These are phyloP conservation scores for Lachnellula suecica DNA, from an alignment of 2,329 filamentous ascomycete species.

Conservation along the genomic window DNA sequence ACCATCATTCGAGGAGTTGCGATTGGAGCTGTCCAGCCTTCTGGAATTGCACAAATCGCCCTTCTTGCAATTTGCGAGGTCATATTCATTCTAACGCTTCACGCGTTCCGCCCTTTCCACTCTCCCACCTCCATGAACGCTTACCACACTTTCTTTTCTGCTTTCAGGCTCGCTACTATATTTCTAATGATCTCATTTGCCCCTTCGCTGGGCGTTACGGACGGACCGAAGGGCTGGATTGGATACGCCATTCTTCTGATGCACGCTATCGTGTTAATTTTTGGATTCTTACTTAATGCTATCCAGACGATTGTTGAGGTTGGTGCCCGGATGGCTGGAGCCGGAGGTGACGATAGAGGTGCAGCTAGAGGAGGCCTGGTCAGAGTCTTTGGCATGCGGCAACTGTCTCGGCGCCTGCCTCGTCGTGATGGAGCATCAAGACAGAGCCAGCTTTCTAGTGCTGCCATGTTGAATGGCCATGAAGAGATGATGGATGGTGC, in stretches of 20 bases:
- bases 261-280: conserved; percentile 80
- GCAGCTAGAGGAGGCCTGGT: conserved; percentile 78
- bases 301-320: conserved; percentile 90
- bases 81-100: conserved; percentile 80
- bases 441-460: conserved; percentile 79
- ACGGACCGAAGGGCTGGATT: conserved; percentile 87
- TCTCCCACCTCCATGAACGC: conserved; percentile 95
- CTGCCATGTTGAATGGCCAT: conserved; percentile 74
- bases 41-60: conserved; percentile 89
- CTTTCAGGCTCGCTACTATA: conserved; percentile 72
- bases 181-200: conserved; percentile 81
- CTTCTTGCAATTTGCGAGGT: conserved; percentile 93
- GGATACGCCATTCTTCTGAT: conserved; percentile 88
- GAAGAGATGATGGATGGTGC: conserved; percentile 50
- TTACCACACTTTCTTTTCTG: conserved; percentile 84
- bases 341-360: conserved; percentile 72
- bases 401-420: conserved; percentile 72
- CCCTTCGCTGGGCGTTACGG: conserved; percentile 74
- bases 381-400: conserved; percentile 89
- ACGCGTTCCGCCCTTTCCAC: conserved; percentile 88
- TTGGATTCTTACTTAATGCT: conserved; percentile 92
- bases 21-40: conserved; percentile 89
- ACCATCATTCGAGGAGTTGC: conserved; percentile 85
- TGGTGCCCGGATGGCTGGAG: conserved; percentile 76
- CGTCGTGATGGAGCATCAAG: conserved; percentile 63